Conservation (phyloP, 306 rosid species). For the Vigna radiata region DNA sequence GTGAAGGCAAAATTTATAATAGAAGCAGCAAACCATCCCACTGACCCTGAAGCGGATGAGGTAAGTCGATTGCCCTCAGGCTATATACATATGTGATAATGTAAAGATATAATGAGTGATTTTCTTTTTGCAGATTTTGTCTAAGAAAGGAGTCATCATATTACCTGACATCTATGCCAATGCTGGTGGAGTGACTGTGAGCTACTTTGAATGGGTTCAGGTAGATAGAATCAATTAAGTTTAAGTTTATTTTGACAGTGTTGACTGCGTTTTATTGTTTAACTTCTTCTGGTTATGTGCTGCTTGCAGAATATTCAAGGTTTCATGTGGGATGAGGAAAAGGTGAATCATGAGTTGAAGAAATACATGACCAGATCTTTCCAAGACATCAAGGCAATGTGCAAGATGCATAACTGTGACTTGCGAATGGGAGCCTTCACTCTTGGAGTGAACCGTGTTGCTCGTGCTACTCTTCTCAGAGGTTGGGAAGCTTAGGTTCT, state of each 20-base stretch:
- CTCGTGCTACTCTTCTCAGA: slow-evolving; percentile 69
- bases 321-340: slow-evolving; percentile 83
- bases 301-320: slow-evolving; percentile 79
- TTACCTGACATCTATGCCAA: slow-evolving; percentile 82
- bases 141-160: slow-evolving; percentile 66
- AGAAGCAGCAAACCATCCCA: slow-evolving; percentile 77
- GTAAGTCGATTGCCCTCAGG: slow-evolving; percentile 28
- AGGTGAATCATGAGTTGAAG: slow-evolving; percentile 65
- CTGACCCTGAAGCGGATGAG: slow-evolving; percentile 76
- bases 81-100: not conserved
- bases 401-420: slow-evolving; percentile 64
- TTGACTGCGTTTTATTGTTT: not conserved
- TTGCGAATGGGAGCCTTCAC: slow-evolving; percentile 83
- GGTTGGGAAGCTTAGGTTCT: slow-evolving; percentile 70
- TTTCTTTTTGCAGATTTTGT: slow-evolving; percentile 51
- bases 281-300: not conserved
- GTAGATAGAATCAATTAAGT: slow-evolving; percentile 39
- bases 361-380: slow-evolving; percentile 72
- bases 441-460: slow-evolving; percentile 75
- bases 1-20: slow-evolving; percentile 66
- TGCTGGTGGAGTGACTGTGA: slow-evolving; percentile 77
- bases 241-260: too few species aligned
- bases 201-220: slow-evolving; percentile 94
- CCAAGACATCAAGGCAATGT: slow-evolving; percentile 68
- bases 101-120: slow-evolving; percentile 1